These are phyloP conservation scores for Pedinophyceae sp. DNA, from an alignment of 139 green algal species.

Conservation along the genomic window DNA sequence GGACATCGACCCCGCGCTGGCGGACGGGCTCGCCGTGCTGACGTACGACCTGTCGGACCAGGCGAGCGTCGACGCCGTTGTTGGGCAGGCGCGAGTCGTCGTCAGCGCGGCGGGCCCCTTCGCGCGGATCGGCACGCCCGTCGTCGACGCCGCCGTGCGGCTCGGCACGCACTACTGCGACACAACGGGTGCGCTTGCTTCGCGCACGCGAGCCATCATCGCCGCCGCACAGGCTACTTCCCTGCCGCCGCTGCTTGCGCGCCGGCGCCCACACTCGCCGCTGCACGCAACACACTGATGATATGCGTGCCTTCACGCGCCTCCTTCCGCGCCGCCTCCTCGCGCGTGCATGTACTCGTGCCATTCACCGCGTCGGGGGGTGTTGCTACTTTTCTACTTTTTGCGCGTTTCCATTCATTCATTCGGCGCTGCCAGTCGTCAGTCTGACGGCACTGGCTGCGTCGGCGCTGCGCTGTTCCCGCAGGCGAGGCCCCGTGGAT, in stretches of 20 bases:
- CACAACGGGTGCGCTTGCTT: conserved; percentile 46
- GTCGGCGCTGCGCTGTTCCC: too few species aligned
- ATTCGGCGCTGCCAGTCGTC: too few species aligned
- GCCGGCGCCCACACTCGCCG: too few species aligned
- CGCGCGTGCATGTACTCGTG: neutral
- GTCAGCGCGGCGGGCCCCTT: conserved; percentile 55
- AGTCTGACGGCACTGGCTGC: neutral
- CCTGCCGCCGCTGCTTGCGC: too few species aligned
- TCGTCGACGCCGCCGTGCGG: conserved; percentile 57
- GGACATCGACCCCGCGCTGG: neutral
- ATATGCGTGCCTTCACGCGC: neutral
- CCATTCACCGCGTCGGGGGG: neutral
- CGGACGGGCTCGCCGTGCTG: neutral
- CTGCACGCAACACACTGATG: conserved; percentile 1
- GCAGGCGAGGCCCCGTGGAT: conserved; percentile 60
- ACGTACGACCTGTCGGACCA: conserved; percentile 20
- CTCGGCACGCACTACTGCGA: conserved; percentile 68
- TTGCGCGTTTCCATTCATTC: neutral
- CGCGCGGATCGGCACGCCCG: conserved; percentile 33
- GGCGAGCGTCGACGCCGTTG: conserved; percentile 28
- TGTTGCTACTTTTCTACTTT: neutral
- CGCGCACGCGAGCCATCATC: too few species aligned
- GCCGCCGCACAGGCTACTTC: too few species aligned
- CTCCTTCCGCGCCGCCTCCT: neutral
- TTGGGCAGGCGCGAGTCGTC: conserved; percentile 40